Base-by-base conservation (phyloP, 2,329 filamentous ascomycete species). In the Cladosporium sp. region DNA sequence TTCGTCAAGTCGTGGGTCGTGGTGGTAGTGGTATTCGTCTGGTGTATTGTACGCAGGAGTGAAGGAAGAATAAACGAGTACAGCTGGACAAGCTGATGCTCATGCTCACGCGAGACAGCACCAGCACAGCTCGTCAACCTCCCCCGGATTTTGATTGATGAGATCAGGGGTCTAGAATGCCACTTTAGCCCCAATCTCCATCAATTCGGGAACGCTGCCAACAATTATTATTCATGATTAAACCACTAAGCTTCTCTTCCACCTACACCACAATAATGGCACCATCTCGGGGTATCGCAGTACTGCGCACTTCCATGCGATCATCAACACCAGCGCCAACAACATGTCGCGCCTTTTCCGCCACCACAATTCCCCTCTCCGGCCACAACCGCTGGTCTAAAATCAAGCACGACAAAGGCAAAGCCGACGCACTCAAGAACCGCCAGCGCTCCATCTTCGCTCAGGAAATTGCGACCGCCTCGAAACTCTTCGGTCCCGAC, bases 301-400 rank as follows among this genome's bases (percentile, higher is more conserved):
- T 52, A 15, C 54, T 38, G 6, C 34, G 28, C 12, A 15, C 41
- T 2, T 34, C 67, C 36, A 11, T 57, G 21, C 36, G 15, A 26
- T 28, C 32, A 21, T 28, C 34, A 10, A 49, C 28, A 24, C 10
- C 5, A 26, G 14, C 24, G 44, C 57, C 15, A 32, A 28, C 36
- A 38, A 65, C 47, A 15, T 21, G 34, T 36, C 73, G 73, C 32
- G 30, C 32, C 65, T 71, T 77, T 58, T 65, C 70, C 5, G 68
- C 67, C 24, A 71, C 68, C 51, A 10, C 62, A 30, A 11, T 18
- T 2, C 57, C 64, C 34, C 65, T 54, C 18, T 89, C 90, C 28
- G 93, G 93, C 15, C 93, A 97, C 80, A 97, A 90, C 79, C 91
- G 93, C 77, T 99, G 95, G 95, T 93, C 92, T 66, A 96, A 95